These are phyloP conservation scores for Aristolochia fimbriata DNA, from an alignment of 164 flowering plant genomes.

Conservation along the genomic window DNA sequence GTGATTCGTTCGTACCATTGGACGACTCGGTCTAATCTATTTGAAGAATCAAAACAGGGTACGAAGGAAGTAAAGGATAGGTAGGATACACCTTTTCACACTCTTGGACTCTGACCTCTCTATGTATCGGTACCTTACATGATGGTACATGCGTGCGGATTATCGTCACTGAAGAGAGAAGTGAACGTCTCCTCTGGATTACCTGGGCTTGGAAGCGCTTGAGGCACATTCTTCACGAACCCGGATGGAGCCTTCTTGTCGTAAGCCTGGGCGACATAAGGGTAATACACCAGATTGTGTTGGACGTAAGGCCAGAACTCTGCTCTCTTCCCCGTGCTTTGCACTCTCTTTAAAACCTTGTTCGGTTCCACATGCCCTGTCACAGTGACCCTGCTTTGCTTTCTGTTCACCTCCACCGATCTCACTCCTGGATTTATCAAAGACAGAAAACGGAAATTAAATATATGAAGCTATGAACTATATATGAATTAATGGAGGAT, in stretches of 20 bases:
- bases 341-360: constrained; percentile 60
- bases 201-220: constrained; percentile 31
- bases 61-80: background rate
- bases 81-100: no score
- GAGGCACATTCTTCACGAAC: constrained; percentile 36
- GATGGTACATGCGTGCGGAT: constrained; percentile 60
- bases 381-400: constrained; percentile 51
- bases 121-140: no score
- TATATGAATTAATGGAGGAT: no score
- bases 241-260: constrained; percentile 75
- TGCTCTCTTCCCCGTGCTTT: constrained; percentile 57
- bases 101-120: no score
- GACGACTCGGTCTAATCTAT: no score
- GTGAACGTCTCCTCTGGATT: constrained; percentile 29
- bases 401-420: constrained; percentile 50
- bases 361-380: constrained; percentile 55
- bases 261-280: constrained; percentile 46
- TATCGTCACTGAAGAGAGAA: constrained; percentile 61
- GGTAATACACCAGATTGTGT: constrained; percentile 48
- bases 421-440: constrained; percentile 27
- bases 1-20: no score
- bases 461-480: no score
- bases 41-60: no score
- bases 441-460: no score
- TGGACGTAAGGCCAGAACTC: constrained; percentile 79